A percentile compares a stretch with the other conserved stretches of the same genome.
These are phyloP conservation scores for Tetrahymena thermophila DNA, from an alignment of 73 alveolate species.

Conservation along the genomic window DNA sequence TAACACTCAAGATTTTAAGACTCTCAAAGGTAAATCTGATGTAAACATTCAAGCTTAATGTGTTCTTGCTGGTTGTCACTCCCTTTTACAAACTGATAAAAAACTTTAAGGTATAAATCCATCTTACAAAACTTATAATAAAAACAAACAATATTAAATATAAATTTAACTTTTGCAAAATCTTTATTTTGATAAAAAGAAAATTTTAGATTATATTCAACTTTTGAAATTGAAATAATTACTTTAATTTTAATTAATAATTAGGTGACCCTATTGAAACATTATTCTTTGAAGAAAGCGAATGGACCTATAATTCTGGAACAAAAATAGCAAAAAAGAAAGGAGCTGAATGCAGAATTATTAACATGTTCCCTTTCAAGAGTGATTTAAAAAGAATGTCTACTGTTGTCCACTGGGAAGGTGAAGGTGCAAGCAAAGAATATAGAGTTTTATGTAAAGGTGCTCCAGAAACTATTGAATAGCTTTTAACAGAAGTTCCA, in stretches of 20 bases:
- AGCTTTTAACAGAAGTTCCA: constrained; percentile 65
- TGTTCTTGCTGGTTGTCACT: constrained; percentile 91
- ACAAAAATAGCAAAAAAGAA: constrained; percentile 50
- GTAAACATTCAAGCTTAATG: constrained; percentile 52
- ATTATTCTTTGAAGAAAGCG: constrained; percentile 69
- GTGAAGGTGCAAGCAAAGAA: constrained; percentile 47
- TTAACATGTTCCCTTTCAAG: constrained; percentile 81
- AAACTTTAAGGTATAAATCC: constrained; percentile 50
- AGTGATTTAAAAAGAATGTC: constrained; percentile 92
- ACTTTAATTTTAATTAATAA: no score
- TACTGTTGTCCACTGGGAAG: constrained; percentile 66
- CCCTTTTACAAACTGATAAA: constrained; percentile 71
- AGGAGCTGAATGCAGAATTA: constrained; percentile 52
- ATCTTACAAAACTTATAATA: neutral
- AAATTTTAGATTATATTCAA: no score
- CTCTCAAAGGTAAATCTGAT: constrained; percentile 4
- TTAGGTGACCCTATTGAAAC: constrained; percentile 92
- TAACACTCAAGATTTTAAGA: constrained; percentile 24
- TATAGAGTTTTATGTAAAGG: constrained; percentile 83
- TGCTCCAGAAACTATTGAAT: constrained; percentile 88
- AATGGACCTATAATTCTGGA: constrained; percentile 48
- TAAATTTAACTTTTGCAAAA: no score
- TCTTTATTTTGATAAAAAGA: no score
- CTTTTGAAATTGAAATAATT: no score
- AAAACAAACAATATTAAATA: no score